A percentile compares a stretch with the other conserved stretches of the same genome.
Conservation (phyloP, 495 filamentous ascomycete species). For the Venustampulla echinocandica region DNA sequence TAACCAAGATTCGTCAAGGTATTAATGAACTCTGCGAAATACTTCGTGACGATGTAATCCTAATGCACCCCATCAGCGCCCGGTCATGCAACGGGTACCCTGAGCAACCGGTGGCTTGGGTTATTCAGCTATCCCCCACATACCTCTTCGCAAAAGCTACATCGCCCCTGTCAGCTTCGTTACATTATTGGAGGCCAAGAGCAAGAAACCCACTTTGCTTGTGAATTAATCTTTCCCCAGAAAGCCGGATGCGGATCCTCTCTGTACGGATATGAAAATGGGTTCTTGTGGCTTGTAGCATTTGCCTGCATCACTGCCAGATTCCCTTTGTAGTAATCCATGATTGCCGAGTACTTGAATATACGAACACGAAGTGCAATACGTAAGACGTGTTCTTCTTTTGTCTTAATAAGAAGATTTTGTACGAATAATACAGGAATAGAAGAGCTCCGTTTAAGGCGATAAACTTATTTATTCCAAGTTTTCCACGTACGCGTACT, state of each 20-base stretch:
- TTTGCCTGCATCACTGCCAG: background rate
- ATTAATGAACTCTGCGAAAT: constrained; percentile 51
- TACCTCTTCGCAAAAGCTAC: constrained; percentile 27
- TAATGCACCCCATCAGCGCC: constrained; percentile 15
- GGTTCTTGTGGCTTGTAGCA: background rate
- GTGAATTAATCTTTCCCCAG: background rate
- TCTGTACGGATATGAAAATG: background rate
- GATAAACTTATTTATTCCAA: too few relatives aligned
- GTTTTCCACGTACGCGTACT: too few relatives aligned
- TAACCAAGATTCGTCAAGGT: constrained; percentile 45
- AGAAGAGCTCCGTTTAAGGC: too few relatives aligned
- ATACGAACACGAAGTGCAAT: too few relatives aligned
- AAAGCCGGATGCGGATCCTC: background rate
- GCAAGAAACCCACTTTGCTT: background rate
- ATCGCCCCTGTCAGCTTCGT: background rate
- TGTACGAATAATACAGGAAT: too few relatives aligned
- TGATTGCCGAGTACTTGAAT: too few relatives aligned
- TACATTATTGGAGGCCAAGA: background rate
- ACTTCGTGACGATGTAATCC: constrained; percentile 45
- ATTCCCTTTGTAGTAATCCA: constrained; percentile 5
- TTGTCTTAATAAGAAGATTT: too few relatives aligned
- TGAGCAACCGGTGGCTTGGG: too few relatives aligned
- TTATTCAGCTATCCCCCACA: background rate
- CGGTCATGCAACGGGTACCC: too few relatives aligned
- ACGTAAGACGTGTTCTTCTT: too few relatives aligned